A percentile compares a stretch with the other conserved stretches of the same genome.
phyloP scores from a whole-genome alignment of 2,329 filamentous ascomycete genomes.

The Microsporum canis region DNA sequence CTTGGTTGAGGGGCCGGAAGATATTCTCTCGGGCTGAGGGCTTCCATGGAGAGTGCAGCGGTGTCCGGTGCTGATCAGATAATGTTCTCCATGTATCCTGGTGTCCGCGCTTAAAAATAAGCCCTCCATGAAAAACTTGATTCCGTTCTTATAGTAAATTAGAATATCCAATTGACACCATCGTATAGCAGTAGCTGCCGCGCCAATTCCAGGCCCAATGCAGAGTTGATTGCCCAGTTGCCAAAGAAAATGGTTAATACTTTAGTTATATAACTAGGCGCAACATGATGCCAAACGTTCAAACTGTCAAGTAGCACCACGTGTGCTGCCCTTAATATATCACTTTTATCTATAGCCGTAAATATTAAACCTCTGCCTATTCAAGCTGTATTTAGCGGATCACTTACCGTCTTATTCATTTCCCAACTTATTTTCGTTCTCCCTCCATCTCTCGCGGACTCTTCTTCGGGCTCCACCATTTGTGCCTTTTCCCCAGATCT shows the following conservation, averaged over 20 bases:
- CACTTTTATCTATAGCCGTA: background rate
- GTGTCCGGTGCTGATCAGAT: slow-evolving; percentile 13
- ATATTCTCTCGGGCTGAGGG: slow-evolving; percentile 57
- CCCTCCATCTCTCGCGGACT: slow-evolving; percentile 31
- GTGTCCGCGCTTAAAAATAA: background rate
- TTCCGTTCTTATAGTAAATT: no score
- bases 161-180: no score
- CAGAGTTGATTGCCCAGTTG: no score
- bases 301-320: background rate
- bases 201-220: no score
- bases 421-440: slow-evolving; percentile 10
- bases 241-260: no score
- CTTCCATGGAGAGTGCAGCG: slow-evolving; percentile 21
- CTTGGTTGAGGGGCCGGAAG: slow-evolving; percentile 66
- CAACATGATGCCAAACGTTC: no score
- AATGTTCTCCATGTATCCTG: background rate
- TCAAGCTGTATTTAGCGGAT: background rate
- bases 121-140: slow-evolving; percentile 19
- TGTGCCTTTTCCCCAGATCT: slow-evolving; percentile 33
- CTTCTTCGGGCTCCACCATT: slow-evolving; percentile 33
- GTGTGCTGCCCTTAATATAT: background rate
- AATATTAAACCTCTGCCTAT: background rate
- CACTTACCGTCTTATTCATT: background rate
- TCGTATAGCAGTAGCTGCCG: no score
- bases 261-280: no score